Base-by-base conservation (phyloP, 345 rosid genomes). In the Pistacia atlantica region DNA sequence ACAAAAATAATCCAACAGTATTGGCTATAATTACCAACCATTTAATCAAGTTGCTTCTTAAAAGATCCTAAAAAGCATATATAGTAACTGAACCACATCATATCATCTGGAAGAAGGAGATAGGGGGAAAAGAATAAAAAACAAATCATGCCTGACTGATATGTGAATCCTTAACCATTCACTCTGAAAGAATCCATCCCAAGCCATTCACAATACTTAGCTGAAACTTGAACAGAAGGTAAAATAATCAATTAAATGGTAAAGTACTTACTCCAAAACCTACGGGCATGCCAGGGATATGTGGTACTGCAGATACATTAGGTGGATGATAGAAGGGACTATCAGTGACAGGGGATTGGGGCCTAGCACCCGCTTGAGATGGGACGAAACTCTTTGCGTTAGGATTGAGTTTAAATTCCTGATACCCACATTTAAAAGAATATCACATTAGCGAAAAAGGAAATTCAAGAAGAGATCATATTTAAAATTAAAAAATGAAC, bases 321-420 rank as follows among this genome's bases (percentile, higher is more conserved):
- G 91, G 67, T 35, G 89, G 87, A 82, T 77, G 89, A 85, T 92
- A 93, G 82, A 87, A 87, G 67, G 95, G 86, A 68, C 81, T 80
- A 79, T 93, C 94, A 22, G 92, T n/a, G 5, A 86, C 76, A 28
- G 95, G 92, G 64, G 98, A 82, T 65, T 75, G 84, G 68, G 93
- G 97, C 82, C 93, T 82, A 31, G 79, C 83, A 80, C 87, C 77
- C 8, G 83, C 59, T 73, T 86, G 90, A 71, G 92, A 71, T 67
- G 92, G 97, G 14, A 72, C 82, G 81, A 91, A 94, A 76, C 97
- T 92, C 91, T 92, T 91, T 20, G 98, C 99, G 38, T 96, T 89
- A 54, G 98, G 99, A 86, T 93, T 96, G 54, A 90, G 89, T 79
- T 83, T 96, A 83, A 96, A 96, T 87, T 92, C 99, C 99, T 96